These are phyloP conservation scores for Smittium culicis DNA, from an alignment of 371 early-diverging fungal species.

Conservation along the genomic window DNA sequence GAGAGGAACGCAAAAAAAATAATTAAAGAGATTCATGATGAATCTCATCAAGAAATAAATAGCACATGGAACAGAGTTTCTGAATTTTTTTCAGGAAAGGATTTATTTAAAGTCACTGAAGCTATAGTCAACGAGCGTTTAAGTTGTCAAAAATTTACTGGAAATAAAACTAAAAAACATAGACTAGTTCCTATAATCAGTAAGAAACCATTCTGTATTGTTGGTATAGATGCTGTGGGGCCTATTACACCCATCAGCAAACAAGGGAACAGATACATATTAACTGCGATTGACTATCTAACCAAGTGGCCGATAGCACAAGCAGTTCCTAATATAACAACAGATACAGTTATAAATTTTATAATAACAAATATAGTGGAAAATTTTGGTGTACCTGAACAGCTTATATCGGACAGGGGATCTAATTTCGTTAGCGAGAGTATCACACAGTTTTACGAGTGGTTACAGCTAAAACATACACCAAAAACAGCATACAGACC, in stretches of 20 bases:
- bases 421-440: neutral
- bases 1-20: too few relatives aligned
- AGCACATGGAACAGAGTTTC: too few relatives aligned
- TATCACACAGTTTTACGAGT: conserved; percentile 10
- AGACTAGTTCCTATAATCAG: conserved; percentile 5
- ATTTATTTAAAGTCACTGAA: too few relatives aligned
- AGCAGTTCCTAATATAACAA: conserved; percentile 10
- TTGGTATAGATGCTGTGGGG: neutral
- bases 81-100: too few relatives aligned
- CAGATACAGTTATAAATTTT: conserved; percentile 13
- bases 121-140: too few relatives aligned
- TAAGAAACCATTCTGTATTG: conserved; percentile 4
- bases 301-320: neutral
- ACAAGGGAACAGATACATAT: conserved; percentile 7
- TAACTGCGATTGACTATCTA: conserved; percentile 7
- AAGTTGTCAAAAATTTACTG: neutral
- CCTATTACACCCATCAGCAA: conserved; percentile 2
- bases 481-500: conserved; percentile 21
- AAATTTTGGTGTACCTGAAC: conserved; percentile 1
- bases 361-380: conserved; percentile 4
- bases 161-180: too few relatives aligned
- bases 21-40: too few relatives aligned
- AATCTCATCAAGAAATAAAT: too few relatives aligned
- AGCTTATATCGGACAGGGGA: conserved; percentile 3
- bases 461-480: conserved; percentile 14